phyloP scores from a whole-genome alignment of 768 basidiomycete species.

The Mycena venus region DNA sequence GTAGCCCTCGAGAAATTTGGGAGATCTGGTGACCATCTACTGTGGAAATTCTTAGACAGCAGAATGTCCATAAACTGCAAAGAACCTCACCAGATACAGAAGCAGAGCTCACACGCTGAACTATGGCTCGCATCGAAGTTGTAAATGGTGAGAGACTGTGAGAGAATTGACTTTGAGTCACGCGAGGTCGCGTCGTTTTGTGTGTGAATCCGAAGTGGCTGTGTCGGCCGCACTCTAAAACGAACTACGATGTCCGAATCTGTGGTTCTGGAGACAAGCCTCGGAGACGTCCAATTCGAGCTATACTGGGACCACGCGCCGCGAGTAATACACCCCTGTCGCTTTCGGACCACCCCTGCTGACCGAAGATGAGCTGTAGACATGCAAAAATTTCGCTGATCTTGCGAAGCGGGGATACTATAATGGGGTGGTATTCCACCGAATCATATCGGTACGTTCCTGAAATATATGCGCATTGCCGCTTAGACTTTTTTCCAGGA shows the following conservation, averaged over 20 bases:
- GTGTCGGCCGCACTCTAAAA: slow-evolving; percentile 3
- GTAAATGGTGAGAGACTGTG: neutral
- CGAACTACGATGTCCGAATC: slow-evolving; percentile 58
- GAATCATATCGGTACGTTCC: slow-evolving; percentile 82
- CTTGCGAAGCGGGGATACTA: slow-evolving; percentile 94
- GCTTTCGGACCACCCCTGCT: neutral
- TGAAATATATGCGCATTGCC: neutral
- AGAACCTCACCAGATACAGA: slow-evolving; percentile 78
- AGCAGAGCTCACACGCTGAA: slow-evolving; percentile 87
- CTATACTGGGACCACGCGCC: slow-evolving; percentile 96
- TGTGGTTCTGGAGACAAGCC: slow-evolving; percentile 83
- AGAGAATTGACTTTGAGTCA: neutral
- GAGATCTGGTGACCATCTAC: slow-evolving; percentile 87
- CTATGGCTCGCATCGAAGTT: slow-evolving; percentile 80
- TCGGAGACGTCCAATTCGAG: slow-evolving; percentile 92
- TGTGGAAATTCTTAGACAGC: slow-evolving; percentile 44
- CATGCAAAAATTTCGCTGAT: slow-evolving; percentile 95
- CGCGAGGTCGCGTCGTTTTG: neutral
- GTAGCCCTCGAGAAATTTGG: slow-evolving; percentile 84
- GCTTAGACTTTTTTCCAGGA: slow-evolving; percentile 63
- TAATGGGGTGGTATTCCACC: slow-evolving; percentile 90
- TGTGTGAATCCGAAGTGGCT: slow-evolving; percentile 1
- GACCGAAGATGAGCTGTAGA: slow-evolving; percentile 60
- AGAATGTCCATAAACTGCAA: neutral
- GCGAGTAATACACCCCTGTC: slow-evolving; percentile 56